Evolutionary conservation across 768 basidiomycete species (phyloP).

Genomic region (Pleurotus tuoliensis): DNA sequence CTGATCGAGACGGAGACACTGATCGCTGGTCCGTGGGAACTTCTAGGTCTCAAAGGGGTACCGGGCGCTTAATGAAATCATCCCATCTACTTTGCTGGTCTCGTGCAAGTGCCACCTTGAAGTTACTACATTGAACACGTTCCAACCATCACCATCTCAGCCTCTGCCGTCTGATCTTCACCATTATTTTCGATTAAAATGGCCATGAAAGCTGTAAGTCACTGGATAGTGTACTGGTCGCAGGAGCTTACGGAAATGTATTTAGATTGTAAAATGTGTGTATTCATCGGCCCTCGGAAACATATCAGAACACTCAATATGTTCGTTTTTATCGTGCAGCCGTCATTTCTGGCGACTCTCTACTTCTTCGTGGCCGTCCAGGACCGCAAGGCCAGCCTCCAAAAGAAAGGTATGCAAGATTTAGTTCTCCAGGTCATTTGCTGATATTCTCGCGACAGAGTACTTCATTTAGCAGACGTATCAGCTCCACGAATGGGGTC

Average conservation of each 20-base stretch:
- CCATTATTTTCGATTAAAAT: constrained; percentile 26
- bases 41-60: no score
- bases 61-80: no score
- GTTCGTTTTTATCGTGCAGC: constrained; percentile 37
- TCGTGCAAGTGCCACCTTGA: no score
- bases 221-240: not conserved
- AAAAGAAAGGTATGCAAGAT: constrained; percentile 71
- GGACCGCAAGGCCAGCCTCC: constrained; percentile 83
- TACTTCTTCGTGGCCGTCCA: constrained; percentile 74
- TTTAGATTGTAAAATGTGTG: constrained; percentile 60
- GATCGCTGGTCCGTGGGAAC: no score
- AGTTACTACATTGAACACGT: no score
- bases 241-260: constrained; percentile 1
- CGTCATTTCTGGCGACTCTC: constrained; percentile 87
- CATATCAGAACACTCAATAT: not conserved
- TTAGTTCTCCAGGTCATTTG: constrained; percentile 4
- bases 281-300: constrained; percentile 14
- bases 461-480: constrained; percentile 88
- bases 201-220: constrained; percentile 74
- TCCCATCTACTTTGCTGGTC: no score
- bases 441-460: constrained; percentile 38
- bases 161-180: no score
- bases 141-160: no score
- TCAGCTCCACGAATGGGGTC: constrained; percentile 82
- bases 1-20: no score